Base-by-base conservation (phyloP, 805 yeast species). In the Ogataea populi-albae region DNA sequence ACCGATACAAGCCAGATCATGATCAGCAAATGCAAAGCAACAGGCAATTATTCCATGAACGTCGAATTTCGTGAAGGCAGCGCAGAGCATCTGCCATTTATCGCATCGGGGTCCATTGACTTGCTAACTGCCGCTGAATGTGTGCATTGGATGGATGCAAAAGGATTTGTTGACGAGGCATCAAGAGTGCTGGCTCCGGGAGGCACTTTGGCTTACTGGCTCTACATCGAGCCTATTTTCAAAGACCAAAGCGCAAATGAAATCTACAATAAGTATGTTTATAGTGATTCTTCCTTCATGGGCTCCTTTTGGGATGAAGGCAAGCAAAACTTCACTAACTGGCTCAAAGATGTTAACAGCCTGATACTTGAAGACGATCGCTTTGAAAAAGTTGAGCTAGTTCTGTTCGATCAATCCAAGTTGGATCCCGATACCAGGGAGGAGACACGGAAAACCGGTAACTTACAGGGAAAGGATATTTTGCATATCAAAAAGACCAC, bases 191-290 rank as follows among this genome's bases (percentile, higher is more conserved):
- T 86, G 40, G 72, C 71, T 34, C 69, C 75, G 5, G 32, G 37
- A 17, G 95, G 93, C 2, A 80, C 88, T 0, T 52, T 87, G 30
- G 85, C 88, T 0, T 72, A 75, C 42, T 86, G 89, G 88, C 76
- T 84, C 12, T 86, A 86, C 52, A 71, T 71, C 23, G 93, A 86
- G 46, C 82, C 85, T 0, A 65, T 74, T 1, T 73, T 46, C 64
- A 69, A 59, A 4, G 62, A 56, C 43, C 76, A 78, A 1, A 62
- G 61, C 18, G 78, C 84, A 1, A 77, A 80, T 39, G 62, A 67
- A 26, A 53, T 80, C 4, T 67, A 74, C 23, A 49, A 61, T 20
- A 71, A 77, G 19, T 75, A 72, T 47, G 65, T 74, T 9, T 79
- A 78, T 46, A 68, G 60, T 6, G 75, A 73, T 30, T 54, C 54